Evolutionary conservation across 208 protist species (phyloP).

Genomic region (Spironucleus salmonicida): DNA sequence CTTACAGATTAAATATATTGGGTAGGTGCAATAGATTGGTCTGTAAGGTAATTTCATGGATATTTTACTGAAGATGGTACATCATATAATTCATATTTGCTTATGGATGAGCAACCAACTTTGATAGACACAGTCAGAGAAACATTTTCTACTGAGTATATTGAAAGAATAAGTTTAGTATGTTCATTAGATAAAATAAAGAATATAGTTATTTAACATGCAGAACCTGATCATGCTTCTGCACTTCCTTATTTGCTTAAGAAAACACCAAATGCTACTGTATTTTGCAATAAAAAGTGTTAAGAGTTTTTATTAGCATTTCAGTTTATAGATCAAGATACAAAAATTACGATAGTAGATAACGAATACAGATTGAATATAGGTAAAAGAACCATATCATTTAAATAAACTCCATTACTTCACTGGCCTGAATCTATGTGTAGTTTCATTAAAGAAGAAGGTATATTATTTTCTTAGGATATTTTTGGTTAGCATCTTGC

Average conservation of each 20-base stretch:
- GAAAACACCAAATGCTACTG: neutral
- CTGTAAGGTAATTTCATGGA: conserved; percentile 8
- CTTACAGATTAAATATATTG: too few relatives aligned
- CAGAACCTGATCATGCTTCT: conserved; percentile 5
- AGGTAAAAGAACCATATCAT: neutral
- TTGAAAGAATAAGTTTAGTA: neutral
- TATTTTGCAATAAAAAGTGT: neutral
- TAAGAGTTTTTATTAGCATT: neutral
- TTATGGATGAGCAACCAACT: conserved; percentile 14
- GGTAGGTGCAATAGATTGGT: conserved; percentile 19
- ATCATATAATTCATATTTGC: conserved; percentile 20
- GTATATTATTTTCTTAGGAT: neutral
- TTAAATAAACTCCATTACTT: neutral
- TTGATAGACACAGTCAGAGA: conserved; percentile 8
- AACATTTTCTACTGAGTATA: neutral
- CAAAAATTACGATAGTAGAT: neutral
- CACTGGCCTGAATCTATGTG: neutral
- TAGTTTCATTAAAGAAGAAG: neutral
- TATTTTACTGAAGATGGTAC: neutral
- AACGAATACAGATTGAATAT: neutral
- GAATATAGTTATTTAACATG: conserved; percentile 18
- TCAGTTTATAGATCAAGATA: neutral
- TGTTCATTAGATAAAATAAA: neutral
- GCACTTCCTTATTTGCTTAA: neutral
- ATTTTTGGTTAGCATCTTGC: neutral